phyloP scores from a whole-genome alignment of 73 alveolate species.

The Tetrahymena malaccensis region DNA sequence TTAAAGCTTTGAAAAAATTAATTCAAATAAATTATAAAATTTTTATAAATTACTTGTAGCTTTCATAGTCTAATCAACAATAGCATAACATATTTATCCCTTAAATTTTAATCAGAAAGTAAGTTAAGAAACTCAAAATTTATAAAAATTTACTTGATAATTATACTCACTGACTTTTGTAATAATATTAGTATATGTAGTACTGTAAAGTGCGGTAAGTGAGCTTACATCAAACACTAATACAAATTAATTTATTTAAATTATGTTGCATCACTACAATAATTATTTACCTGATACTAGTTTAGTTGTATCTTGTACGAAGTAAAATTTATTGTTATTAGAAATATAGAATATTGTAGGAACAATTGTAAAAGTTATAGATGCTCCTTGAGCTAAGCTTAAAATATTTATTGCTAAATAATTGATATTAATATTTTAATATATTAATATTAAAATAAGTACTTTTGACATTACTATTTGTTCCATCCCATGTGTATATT shows the following conservation, averaged over 20 bases:
- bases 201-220: neutral
- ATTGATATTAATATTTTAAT: neutral
- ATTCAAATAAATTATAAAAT: too few species aligned
- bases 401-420: too few species aligned
- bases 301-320: neutral
- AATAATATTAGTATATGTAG: neutral
- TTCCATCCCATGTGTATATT: neutral
- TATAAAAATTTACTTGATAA: neutral
- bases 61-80: neutral
- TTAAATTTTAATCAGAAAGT: too few species aligned
- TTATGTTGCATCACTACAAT: neutral
- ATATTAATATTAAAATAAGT: neutral
- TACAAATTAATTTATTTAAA: too few species aligned
- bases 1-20: too few species aligned
- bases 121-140: too few species aligned
- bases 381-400: neutral
- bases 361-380: neutral
- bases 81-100: neutral
- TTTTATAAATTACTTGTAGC: neutral
- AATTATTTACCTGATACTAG: neutral
- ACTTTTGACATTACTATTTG: neutral
- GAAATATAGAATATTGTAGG: neutral
- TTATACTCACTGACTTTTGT: neutral
- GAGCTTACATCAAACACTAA: neutral
- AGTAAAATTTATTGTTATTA: neutral